These are phyloP conservation scores for Naganishia albida DNA, from an alignment of 1,284 basidiomycete species.

Conservation along the genomic window DNA sequence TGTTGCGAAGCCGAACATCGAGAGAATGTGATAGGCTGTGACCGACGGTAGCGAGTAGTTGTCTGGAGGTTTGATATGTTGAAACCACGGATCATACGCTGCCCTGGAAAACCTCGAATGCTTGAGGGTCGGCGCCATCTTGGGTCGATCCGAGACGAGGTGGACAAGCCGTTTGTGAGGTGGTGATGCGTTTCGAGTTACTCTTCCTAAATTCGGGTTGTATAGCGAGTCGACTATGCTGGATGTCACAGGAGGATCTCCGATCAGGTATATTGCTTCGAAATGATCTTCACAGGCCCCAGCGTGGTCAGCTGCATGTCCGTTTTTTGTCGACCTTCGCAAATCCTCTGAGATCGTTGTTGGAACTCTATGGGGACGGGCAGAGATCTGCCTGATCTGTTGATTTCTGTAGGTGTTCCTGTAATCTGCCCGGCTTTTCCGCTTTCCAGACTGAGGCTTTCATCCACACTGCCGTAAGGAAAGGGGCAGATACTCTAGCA, in stretches of 20 bases:
- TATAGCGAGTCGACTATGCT: no score
- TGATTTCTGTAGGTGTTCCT: neutral
- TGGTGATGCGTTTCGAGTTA: no score
- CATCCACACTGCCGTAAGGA: no score
- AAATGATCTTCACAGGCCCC: no score
- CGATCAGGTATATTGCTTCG: no score
- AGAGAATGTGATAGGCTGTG: neutral
- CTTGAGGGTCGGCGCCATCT: neutral
- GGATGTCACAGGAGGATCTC: no score
- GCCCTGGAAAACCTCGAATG: conserved; percentile 1
- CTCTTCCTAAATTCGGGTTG: no score
- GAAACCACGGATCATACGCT: conserved; percentile 7
- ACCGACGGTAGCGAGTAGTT: conserved; percentile 1
- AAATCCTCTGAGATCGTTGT: no score
- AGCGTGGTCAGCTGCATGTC: no score
- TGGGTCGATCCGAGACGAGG: neutral
- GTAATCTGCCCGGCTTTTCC: neutral
- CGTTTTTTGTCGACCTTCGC: no score
- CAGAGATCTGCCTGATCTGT: neutral
- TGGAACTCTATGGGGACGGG: neutral
- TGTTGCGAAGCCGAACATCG: conserved; percentile 11
- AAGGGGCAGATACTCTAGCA: no score
- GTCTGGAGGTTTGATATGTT: conserved; percentile 13
- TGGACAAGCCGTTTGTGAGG: neutral
- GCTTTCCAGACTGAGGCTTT: no score